phyloP scores from a whole-genome alignment of 2,329 filamentous ascomycete genomes.

The Beauveria rudraprayagi region DNA sequence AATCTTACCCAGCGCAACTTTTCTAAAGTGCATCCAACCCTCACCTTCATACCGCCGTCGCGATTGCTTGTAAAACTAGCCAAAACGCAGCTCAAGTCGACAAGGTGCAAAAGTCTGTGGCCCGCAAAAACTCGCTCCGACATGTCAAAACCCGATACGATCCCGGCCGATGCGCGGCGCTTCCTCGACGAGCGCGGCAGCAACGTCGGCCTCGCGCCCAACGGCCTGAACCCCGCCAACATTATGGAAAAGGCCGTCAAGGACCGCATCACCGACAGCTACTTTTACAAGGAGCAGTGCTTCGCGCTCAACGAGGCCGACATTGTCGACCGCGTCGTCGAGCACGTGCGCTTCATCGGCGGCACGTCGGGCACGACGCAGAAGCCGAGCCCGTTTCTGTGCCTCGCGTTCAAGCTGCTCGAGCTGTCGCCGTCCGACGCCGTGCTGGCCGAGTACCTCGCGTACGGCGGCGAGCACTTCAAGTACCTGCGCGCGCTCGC shows the following conservation, averaged over 20 bases:
- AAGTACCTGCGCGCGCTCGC: conserved; percentile 86
- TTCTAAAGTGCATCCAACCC: not conserved
- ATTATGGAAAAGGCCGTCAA: conserved; percentile 93
- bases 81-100: conserved; percentile 6
- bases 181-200: conserved; percentile 91
- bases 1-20: conserved; percentile 22
- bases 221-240: conserved; percentile 88
- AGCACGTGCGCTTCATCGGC: conserved; percentile 73
- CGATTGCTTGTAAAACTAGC: not conserved
- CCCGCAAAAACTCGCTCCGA: not conserved
- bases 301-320: conserved; percentile 83
- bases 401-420: conserved; percentile 87
- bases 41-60: conserved; percentile 10
- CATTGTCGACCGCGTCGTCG: conserved; percentile 81
- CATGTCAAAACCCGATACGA: conserved; percentile 42
- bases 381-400: conserved; percentile 86
- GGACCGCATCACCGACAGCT: conserved; percentile 89
- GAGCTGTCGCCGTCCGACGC: conserved; percentile 76
- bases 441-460: conserved; percentile 71
- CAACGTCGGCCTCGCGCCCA: conserved; percentile 63
- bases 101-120: not conserved
- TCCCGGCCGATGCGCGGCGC: conserved; percentile 68
- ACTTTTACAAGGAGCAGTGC: conserved; percentile 99
- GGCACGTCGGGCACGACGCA: conserved; percentile 81
- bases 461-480: conserved; percentile 65